phyloP scores from a whole-genome alignment of 1,139 yeast genomes.

The Chernovozyma sophiae-reginae region DNA sequence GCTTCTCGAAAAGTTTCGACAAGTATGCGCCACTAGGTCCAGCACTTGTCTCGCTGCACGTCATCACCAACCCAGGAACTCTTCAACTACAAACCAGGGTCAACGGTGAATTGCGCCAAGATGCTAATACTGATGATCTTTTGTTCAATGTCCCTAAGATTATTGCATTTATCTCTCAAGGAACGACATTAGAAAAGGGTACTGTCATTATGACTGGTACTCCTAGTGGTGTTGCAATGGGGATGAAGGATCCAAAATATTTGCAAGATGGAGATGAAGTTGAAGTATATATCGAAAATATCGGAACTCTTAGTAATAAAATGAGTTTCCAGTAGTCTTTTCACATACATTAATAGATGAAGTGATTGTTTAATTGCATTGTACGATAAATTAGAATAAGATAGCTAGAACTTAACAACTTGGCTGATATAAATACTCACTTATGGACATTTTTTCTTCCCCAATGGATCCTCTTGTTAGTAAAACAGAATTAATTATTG shows the following conservation, averaged over 20 bases:
- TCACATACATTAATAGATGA: too few species aligned
- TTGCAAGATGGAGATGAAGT: slow-evolving; percentile 44
- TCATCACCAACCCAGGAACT: slow-evolving; percentile 30
- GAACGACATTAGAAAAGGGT: slow-evolving; percentile 47
- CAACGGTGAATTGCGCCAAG: slow-evolving; percentile 21
- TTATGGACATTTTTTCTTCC: too few species aligned
- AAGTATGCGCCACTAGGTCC: slow-evolving; percentile 56
- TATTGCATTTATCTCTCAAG: slow-evolving; percentile 47
- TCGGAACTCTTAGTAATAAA: slow-evolving; percentile 41
- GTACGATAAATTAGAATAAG: too few species aligned
- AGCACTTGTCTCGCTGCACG: slow-evolving; percentile 36
- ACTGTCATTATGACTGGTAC: slow-evolving; percentile 52
- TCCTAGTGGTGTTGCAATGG: slow-evolving; percentile 51
- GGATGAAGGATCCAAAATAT: slow-evolving; percentile 37
- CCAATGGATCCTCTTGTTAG: too few species aligned
- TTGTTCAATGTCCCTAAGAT: slow-evolving; percentile 44
- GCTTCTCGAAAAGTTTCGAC: slow-evolving; percentile 49
- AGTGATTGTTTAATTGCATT: too few species aligned
- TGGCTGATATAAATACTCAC: too few species aligned
- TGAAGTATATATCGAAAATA: slow-evolving; percentile 34
- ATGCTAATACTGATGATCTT: slow-evolving; percentile 43
- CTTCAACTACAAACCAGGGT: slow-evolving; percentile 39
- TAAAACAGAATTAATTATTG: too few species aligned
- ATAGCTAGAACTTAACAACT: too few species aligned
- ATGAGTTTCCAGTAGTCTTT: too few species aligned